Percentiles rank a stretch among this genome's conserved stretches.
These are phyloP conservation scores for Byssochlamys sp. DNA, from an alignment of 2,329 filamentous ascomycete species.

Conservation along the genomic window DNA sequence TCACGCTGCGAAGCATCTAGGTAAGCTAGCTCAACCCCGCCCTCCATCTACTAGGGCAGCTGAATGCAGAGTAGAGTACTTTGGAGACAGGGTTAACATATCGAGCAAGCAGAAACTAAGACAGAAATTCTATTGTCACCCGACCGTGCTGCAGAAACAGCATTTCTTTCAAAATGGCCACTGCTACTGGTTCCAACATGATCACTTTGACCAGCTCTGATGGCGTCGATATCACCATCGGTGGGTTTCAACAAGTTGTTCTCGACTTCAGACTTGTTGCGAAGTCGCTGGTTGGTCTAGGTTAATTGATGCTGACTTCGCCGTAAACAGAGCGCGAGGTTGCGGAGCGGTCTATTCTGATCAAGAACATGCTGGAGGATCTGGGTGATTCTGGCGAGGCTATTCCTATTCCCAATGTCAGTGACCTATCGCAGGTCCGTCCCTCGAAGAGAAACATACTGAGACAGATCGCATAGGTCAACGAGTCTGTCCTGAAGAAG, in stretches of 20 bases:
- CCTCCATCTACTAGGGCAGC: not conserved
- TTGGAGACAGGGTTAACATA: not conserved
- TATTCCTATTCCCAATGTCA: slow-evolving; percentile 61
- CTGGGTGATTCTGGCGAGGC: slow-evolving; percentile 55
- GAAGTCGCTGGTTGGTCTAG: slow-evolving; percentile 1
- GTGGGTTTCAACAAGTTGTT: slow-evolving; percentile 28
- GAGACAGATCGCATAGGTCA: slow-evolving; percentile 49
- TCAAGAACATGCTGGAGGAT: slow-evolving; percentile 98
- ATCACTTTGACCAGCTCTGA: slow-evolving; percentile 45
- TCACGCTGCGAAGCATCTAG: not conserved
- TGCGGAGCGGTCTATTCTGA: slow-evolving; percentile 82
- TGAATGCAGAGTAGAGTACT: not conserved
- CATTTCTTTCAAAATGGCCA: slow-evolving; percentile 14
- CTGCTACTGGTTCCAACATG: slow-evolving; percentile 11
- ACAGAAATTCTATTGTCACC: not conserved
- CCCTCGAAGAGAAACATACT: not conserved
- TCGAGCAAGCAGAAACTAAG: not conserved
- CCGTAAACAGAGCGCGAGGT: slow-evolving; percentile 62
- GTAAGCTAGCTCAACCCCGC: not conserved
- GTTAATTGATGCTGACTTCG: slow-evolving; percentile 15
- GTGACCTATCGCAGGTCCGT: slow-evolving; percentile 4
- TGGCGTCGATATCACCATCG: slow-evolving; percentile 40
- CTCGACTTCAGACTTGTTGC: not conserved
- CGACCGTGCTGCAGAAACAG: not conserved
- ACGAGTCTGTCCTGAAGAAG: slow-evolving; percentile 86